Evolutionary conservation across 371 early-diverging fungal genomes (phyloP), one percentile per base, ranked within the genome.

Genomic region (Syncephalis fuscata): DNA sequence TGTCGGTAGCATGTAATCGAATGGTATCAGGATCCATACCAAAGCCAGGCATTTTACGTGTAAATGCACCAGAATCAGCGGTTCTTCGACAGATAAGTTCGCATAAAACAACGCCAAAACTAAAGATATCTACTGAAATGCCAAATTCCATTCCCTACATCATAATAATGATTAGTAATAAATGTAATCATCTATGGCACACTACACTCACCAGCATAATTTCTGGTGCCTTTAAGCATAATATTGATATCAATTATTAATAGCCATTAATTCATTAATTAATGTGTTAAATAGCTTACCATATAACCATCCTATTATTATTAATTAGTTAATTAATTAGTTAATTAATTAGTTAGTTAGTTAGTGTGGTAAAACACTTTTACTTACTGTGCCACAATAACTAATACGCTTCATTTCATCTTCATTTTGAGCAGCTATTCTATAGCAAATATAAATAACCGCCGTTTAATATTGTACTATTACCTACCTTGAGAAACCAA

Each of bases 341-440:
- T n/a, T 2, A 4, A 32, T 20, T 16, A 42, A 42, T n/a, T 5
- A 8, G 24, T 8, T 32, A 7, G 11, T 32, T n/a, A 4, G 4
- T 32, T 32, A 32, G 7, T 32, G 32, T 32, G 32, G 8, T 17
- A 17, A 4, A 19, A 21, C 11, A 2, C 2, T 36, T 38, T 2
- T 14, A 36, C 65, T 56, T 59, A 59, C 73, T 11, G 75, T 74
- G 20, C 75, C 75, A 49, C 75, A 74, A 50, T 64, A 74, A n/a
- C 66, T 66, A 11, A 74, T 60, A 16, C 70, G 50, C 26, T 64
- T 62, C 55, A 58, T 60, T 48, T 72, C 74, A 36, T 60, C 64
- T 14, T 59, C 62, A 36, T 56, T 60, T 21, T 51, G 55, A 46
- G 62, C 57, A 9, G 50, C 60, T 9, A 55, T 52, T 46, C 73